phyloP scores from a whole-genome alignment of 78 protist species.

The Bodo saltans region DNA sequence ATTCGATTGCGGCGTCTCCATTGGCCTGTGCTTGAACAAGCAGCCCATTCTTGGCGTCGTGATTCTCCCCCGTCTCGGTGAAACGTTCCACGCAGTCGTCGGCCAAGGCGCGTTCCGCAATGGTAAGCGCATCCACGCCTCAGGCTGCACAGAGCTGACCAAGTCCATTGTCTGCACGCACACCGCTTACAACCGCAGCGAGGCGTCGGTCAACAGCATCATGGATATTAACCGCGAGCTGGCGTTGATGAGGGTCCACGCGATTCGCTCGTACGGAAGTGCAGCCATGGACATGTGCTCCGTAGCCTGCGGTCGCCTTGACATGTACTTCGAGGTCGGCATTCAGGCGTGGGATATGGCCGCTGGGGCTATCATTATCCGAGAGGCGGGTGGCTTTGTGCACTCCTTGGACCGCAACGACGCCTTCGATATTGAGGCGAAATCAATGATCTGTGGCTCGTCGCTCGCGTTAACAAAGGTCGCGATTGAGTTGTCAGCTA shows the following conservation, averaged over 20 bases:
- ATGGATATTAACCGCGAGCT: not conserved
- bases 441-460: not conserved
- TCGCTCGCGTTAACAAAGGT: constrained; percentile 10
- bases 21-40: too few species aligned
- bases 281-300: constrained; percentile 8
- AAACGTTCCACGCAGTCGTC: not conserved
- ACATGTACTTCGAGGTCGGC: constrained; percentile 28
- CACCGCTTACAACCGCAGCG: not conserved
- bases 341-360: constrained; percentile 27
- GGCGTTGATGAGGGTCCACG: not conserved
- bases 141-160: not conserved
- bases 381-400: constrained; percentile 38
- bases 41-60: too few species aligned
- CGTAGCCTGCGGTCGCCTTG: constrained; percentile 35
- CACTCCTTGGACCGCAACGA: constrained; percentile 5
- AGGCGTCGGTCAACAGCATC: not conserved
- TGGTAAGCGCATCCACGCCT: not conserved
- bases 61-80: not conserved
- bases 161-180: constrained; percentile 12
- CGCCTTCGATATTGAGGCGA: constrained; percentile 2
- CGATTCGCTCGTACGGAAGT: not conserved
- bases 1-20: too few species aligned
- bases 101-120: constrained; percentile 17
- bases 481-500: not conserved
- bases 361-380: constrained; percentile 28